These are phyloP conservation scores for Porcisia hertigi DNA, from an alignment of 208 protist genomes.

Conservation along the genomic window DNA sequence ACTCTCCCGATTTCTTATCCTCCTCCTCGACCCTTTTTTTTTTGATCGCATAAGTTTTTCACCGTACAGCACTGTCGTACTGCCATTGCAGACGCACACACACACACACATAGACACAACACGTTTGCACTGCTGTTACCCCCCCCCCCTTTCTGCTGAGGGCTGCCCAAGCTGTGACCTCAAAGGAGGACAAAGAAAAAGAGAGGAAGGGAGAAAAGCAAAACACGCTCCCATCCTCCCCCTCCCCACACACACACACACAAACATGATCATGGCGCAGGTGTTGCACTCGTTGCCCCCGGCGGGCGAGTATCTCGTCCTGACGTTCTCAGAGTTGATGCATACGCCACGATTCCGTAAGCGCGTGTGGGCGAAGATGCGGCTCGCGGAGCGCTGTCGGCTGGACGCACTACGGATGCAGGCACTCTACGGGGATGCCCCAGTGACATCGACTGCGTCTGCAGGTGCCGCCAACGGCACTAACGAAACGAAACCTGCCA, in stretches of 20 bases:
- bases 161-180: no score
- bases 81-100: not conserved
- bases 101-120: not conserved
- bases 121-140: no score
- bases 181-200: no score
- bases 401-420: slow-evolving; percentile 72
- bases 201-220: no score
- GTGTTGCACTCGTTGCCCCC: slow-evolving; percentile 6
- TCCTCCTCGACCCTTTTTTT: not conserved
- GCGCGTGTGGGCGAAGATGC: slow-evolving; percentile 44
- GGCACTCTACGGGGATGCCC: slow-evolving; percentile 73
- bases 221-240: not conserved
- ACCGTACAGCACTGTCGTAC: not conserved
- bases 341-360: slow-evolving; percentile 31
- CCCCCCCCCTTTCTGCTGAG: no score
- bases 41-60: not conserved
- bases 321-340: slow-evolving; percentile 43
- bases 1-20: not conserved
- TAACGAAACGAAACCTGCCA: not conserved
- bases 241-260: not conserved
- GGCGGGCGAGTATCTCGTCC: slow-evolving; percentile 31
- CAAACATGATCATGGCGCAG: slow-evolving; percentile 6
- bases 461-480: not conserved
- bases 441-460: slow-evolving; percentile 8
- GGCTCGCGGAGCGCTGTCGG: slow-evolving; percentile 37